A percentile compares a stretch with the other conserved stretches of the same genome.
phyloP scores from a whole-genome alignment of 306 rosid species.

The Castanea crenata region DNA sequence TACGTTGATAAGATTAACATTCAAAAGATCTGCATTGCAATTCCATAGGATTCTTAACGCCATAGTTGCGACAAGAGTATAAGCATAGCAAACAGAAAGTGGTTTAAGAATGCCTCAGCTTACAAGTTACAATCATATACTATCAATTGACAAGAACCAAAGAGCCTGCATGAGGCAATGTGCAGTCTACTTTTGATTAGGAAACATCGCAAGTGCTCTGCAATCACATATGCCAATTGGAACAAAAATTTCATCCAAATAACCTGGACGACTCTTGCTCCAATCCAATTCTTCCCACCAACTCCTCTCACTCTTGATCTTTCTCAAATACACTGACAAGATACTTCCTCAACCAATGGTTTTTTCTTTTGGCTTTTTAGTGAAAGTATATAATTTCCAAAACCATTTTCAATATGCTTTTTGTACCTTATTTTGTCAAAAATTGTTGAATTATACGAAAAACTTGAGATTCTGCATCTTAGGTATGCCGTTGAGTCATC shows the following conservation, averaged over 20 bases:
- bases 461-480: conserved; percentile 14
- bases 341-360: not conserved
- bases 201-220: not conserved
- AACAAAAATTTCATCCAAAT: not conserved
- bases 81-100: too few relatives aligned
- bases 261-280: not conserved
- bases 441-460: conserved; percentile 9
- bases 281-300: conserved; percentile 19
- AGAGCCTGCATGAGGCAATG: not conserved
- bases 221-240: not conserved
- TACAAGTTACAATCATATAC: too few relatives aligned
- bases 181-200: not conserved
- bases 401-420: not conserved
- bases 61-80: too few relatives aligned
- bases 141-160: too few relatives aligned
- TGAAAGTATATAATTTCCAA: not conserved
- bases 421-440: not conserved
- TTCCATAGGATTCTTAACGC: too few relatives aligned
- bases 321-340: not conserved
- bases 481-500: conserved; percentile 18
- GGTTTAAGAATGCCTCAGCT: too few relatives aligned
- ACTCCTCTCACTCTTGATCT: conserved; percentile 10
- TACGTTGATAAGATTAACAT: too few relatives aligned
- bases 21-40: too few relatives aligned
- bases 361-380: not conserved